A percentile compares a stretch with the other conserved stretches of the same genome.
phyloP scores from a whole-genome alignment of 331 rosid genomes.

The Arachis monticola region DNA sequence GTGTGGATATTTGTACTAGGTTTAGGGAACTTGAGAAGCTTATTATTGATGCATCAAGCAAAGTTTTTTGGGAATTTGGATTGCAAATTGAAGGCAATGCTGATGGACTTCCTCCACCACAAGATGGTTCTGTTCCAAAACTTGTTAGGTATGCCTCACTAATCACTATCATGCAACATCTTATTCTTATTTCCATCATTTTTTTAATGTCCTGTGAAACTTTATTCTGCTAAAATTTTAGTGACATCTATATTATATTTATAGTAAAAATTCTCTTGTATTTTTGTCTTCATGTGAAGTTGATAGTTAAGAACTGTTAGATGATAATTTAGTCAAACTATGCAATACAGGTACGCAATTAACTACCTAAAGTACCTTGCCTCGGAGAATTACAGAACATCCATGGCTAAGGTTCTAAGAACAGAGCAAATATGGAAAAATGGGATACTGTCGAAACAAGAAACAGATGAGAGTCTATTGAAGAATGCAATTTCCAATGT shows the following conservation, averaged over 20 bases:
- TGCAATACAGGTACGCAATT: constrained; percentile 55
- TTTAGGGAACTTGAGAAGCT: constrained; percentile 80
- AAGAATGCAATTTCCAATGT: constrained; percentile 64
- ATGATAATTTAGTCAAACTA: no score
- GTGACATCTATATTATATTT: no score
- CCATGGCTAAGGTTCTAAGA: constrained; percentile 71
- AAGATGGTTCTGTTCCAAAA: constrained; percentile 85
- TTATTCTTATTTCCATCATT: no score
- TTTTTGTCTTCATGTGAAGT: no score
- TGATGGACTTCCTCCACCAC: constrained; percentile 70
- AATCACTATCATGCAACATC: no score
- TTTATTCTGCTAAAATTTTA: no score
- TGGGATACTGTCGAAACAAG: constrained; percentile 51
- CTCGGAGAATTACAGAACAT: constrained; percentile 52
- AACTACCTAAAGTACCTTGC: constrained; percentile 83
- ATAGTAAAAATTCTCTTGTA: no score
- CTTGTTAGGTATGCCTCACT: constrained; percentile 56
- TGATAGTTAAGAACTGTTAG: no score
- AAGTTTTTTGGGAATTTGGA: constrained; percentile 88
- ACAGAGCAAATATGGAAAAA: constrained; percentile 77
- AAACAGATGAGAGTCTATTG: constrained; percentile 53
- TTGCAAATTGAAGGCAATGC: constrained; percentile 78
- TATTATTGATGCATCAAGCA: constrained; percentile 74
- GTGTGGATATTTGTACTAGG: constrained; percentile 59
- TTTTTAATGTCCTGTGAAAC: no score